Evolutionary conservation across 768 basidiomycete species (phyloP), one percentile per base, ranked within the genome.

Genomic region (Lanmaoa rubissima): DNA sequence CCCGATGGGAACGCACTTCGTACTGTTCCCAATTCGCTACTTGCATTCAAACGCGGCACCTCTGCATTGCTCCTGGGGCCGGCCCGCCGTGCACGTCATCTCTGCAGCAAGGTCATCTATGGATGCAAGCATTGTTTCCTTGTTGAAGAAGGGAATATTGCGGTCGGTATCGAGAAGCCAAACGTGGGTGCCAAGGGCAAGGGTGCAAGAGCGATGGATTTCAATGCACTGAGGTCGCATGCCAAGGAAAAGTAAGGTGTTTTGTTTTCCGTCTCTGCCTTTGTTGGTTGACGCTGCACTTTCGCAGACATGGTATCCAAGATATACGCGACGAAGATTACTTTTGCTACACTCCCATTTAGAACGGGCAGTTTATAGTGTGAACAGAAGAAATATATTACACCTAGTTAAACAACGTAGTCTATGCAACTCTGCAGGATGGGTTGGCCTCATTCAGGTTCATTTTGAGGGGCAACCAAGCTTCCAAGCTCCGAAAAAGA

Each of bases 141-240:
- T 34, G 53, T 42, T 17, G 12, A 21, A 2, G 14, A 44, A 32
- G 4, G 9, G 48, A 21, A 36, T 38, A 5, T 2, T 14, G 26
- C 42, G 31, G 5, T 40, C 34, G 44, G 24, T 12, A 3, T 40
- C 4, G 55, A 21, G 28, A 56, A 42, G 3, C 49, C 38, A 3
- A n/a, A 6, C 0, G 36, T n/a, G 36, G 17, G 36, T 1, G 1
- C 46, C 55, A 39, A 53, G 14, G 24, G 21, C 36, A 51, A 49
- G 35, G 53, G 50, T 32, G 35, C 12, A 13, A 72, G 72, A 48
- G 56, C 69, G 53, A 79, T 82, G 67, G 67, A 60, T 4, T 85
- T 86, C 61, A 70, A 87, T 57, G 87, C 82, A 3, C 61, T 89
- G 50, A 73, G 81, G 40, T 87, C 85, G 24, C 88, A 90, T 59